Evolutionary conservation across 371 early-diverging fungal species (phyloP).

Genomic region (Lichtheimia ramosa): DNA sequence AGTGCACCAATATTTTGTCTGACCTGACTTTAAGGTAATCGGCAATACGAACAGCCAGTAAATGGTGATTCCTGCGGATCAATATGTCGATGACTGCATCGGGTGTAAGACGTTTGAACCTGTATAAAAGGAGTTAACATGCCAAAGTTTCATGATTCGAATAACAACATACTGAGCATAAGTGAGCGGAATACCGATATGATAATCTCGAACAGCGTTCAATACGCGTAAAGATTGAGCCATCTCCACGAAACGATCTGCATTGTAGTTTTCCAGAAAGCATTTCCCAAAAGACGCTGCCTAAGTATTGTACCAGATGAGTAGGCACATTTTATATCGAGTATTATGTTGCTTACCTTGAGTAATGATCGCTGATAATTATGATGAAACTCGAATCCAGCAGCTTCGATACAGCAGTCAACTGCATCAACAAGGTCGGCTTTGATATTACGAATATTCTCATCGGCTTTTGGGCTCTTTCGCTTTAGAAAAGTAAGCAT

Average conservation of each 20-base stretch:
- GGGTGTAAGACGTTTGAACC: constrained; percentile 74
- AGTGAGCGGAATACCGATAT: constrained; percentile 90
- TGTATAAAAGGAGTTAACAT: constrained; percentile 17
- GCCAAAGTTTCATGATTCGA: neutral
- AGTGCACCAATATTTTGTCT: constrained; percentile 86
- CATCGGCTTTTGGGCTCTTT: constrained; percentile 90
- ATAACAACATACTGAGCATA: constrained; percentile 71
- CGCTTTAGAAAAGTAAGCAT: constrained; percentile 35
- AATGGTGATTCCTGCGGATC: constrained; percentile 80
- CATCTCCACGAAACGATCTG: constrained; percentile 86
- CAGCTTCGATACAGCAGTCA: constrained; percentile 90
- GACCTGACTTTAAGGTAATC: constrained; percentile 79
- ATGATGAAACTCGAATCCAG: constrained; percentile 83
- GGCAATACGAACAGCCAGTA: constrained; percentile 83
- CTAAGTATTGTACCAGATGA: constrained; percentile 21
- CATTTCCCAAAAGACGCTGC: constrained; percentile 96
- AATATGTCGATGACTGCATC: constrained; percentile 82
- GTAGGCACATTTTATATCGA: neutral
- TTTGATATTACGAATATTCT: constrained; percentile 87
- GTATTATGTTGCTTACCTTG: constrained; percentile 41
- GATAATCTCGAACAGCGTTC: constrained; percentile 82
- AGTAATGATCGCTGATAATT: constrained; percentile 77
- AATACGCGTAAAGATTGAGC: constrained; percentile 83
- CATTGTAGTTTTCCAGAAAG: constrained; percentile 83
- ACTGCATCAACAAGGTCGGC: constrained; percentile 84